Base-by-base conservation (phyloP, 768 basidiomycete species). In the Clitopilus hobsonii region DNA sequence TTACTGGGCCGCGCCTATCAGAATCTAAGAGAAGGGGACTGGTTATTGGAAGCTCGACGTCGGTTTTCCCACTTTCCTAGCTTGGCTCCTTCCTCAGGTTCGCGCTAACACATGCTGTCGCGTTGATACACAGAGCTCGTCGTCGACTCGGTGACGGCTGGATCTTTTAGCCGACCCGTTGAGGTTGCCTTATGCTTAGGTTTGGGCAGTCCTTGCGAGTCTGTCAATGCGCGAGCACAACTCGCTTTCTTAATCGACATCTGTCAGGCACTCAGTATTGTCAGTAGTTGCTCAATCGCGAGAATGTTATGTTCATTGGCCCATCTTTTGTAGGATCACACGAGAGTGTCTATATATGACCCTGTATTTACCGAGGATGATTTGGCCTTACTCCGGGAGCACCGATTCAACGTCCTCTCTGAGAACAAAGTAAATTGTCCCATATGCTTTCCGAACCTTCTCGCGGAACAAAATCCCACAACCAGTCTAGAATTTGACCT, bases 361-460 rank as follows among this genome's bases (percentile, higher is more conserved):
- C 89, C 89, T 57, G 80, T 85, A n/a, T 88, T 90, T 69, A 77
- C 85, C 63, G 75, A 73, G 18, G 77, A 81, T 61, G 89, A 91
- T 62, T 56, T 59, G 36, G 61, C 65, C n/a, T 71, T 86, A 32
- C 76, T 91, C 57, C 60, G 73, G 56, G 72, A 78, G 53, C 67
- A 78, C 51, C 61, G 65, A 26, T 58, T 80, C 59, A 63, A 66
- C 14, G 63, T 74, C 25, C 65, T 77, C 28, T 36, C 67, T 25
- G 70, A 76, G 63, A 75, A 81, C 63, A 80, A 73, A 66, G 85
- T 74, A 77, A 66, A 82, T 81, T n/a, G n/a, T n/a, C 38, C 53
- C 22, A 51, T 53, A 58, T 61, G 20, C 23, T 45, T 45, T 45
- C 41, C 41, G 41, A 45, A 45, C n/a, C 10, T 51, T 32, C 30